Conservation (phyloP, 2,329 filamentous ascomycete genomes). For the Penicillium sp. region DNA sequence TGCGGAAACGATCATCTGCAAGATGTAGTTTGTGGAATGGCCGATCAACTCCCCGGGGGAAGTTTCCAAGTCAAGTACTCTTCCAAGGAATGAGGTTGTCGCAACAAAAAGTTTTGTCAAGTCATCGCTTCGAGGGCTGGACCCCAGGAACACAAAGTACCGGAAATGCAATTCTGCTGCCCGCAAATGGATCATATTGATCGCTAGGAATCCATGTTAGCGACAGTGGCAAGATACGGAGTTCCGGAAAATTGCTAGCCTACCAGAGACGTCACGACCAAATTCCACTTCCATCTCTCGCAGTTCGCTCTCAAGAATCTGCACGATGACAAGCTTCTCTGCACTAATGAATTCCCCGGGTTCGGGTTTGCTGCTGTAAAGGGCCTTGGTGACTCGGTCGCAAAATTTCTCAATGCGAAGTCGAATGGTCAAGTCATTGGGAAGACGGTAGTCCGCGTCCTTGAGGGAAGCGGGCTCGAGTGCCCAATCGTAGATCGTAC, state of each 20-base stretch:
- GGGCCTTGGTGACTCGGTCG: conserved; percentile 59
- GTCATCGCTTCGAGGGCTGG: conserved; percentile 48
- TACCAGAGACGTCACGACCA: conserved; percentile 42
- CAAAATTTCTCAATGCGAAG: conserved; percentile 62
- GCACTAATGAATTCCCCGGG: conserved; percentile 53
- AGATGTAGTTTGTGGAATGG: conserved; percentile 64
- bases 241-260: neutral
- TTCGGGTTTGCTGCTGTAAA: conserved; percentile 62
- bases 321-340: conserved; percentile 48
- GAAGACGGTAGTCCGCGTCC: conserved; percentile 52
- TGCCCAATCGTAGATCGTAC: conserved; percentile 64
- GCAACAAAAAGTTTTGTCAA: conserved; percentile 49
- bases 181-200: conserved; percentile 52
- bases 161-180: conserved; percentile 51
- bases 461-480: conserved; percentile 50
- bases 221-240: neutral
- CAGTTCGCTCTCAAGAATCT: conserved; percentile 50
- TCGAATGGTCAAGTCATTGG: conserved; percentile 54
- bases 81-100: conserved; percentile 51
- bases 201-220: conserved; percentile 33
- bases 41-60: conserved; percentile 53
- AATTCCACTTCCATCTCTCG: conserved; percentile 58
- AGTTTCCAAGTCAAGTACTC: conserved; percentile 49
- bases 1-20: conserved; percentile 68
- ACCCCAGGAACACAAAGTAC: conserved; percentile 52